Percentiles rank a stretch among this genome's conserved stretches.
phyloP scores from a whole-genome alignment of 2,329 filamentous ascomycete genomes.

The Ophiostoma ulmi region DNA sequence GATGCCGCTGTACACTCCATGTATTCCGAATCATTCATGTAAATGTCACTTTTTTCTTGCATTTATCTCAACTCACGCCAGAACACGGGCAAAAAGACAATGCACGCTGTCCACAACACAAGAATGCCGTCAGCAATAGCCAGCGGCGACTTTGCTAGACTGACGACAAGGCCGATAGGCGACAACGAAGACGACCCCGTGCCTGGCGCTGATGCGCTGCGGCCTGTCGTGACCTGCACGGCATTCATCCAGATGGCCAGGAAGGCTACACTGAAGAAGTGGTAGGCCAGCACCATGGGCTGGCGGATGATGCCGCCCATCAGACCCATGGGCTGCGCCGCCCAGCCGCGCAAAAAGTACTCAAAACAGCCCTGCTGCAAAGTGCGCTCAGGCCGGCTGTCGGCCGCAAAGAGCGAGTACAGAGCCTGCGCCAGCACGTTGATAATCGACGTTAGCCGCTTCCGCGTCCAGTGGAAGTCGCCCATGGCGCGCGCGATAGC shows the following conservation, averaged over 20 bases:
- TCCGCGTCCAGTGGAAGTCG: slow-evolving; percentile 81
- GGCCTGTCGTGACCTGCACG: slow-evolving; percentile 37
- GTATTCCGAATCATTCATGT: neutral
- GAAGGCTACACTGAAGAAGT: slow-evolving; percentile 93
- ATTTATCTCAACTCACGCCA: slow-evolving; percentile 36
- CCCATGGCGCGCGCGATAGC: slow-evolving; percentile 64
- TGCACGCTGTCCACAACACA: slow-evolving; percentile 73
- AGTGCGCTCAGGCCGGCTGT: slow-evolving; percentile 68
- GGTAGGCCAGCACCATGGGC: slow-evolving; percentile 74
- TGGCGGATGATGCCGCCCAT: slow-evolving; percentile 74
- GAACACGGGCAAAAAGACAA: slow-evolving; percentile 79
- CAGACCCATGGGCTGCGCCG: slow-evolving; percentile 74
- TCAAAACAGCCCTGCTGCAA: slow-evolving; percentile 87
- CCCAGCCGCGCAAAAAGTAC: slow-evolving; percentile 76
- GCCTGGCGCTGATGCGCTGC: neutral
- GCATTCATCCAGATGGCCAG: slow-evolving; percentile 67
- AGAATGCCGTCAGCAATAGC: slow-evolving; percentile 60
- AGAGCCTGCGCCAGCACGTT: slow-evolving; percentile 97
- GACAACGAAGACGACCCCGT: neutral
- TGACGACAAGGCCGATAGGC: slow-evolving; percentile 58
- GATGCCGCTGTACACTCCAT: too few relatives aligned
- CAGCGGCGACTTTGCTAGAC: slow-evolving; percentile 56
- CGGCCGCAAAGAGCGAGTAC: slow-evolving; percentile 84
- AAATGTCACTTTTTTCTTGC: neutral
- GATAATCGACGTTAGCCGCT: slow-evolving; percentile 77